Evolutionary conservation across 164 flowering plant species (phyloP).

Genomic region (Paratinospora sagittata): DNA sequence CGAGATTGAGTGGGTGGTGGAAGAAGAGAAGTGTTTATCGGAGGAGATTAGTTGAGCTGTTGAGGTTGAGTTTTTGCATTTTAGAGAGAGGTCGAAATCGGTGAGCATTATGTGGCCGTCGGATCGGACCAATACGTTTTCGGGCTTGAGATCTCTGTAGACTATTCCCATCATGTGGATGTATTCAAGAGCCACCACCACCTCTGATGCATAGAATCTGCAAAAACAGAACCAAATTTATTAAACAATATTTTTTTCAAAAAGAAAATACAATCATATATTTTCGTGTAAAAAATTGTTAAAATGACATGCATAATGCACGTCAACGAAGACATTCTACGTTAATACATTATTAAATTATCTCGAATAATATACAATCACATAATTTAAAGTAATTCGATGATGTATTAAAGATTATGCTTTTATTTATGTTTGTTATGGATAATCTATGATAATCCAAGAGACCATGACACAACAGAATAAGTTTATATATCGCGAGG

Average conservation of each 20-base stretch:
- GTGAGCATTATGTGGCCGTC: slow-evolving; percentile 95
- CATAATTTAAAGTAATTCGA: no score
- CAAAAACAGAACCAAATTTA: background rate
- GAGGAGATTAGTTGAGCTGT: slow-evolving; percentile 46
- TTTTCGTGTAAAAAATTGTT: no score
- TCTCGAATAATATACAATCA: no score
- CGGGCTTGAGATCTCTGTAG: slow-evolving; percentile 90
- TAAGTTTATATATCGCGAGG: no score
- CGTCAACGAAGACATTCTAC: no score
- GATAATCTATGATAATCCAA: no score
- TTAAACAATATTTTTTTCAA: background rate
- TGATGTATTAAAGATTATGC: no score
- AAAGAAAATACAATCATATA: background rate
- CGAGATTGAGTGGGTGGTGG: slow-evolving; percentile 6
- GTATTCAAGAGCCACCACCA: slow-evolving; percentile 72
- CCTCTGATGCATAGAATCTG: slow-evolving; percentile 82
- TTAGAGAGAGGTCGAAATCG: slow-evolving; percentile 85
- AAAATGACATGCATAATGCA: no score
- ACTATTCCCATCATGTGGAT: slow-evolving; percentile 85
- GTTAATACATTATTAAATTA: no score
- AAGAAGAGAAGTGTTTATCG: slow-evolving; percentile 16
- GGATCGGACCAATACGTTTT: slow-evolving; percentile 65
- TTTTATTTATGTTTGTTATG: no score
- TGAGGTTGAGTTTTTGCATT: slow-evolving; percentile 40
- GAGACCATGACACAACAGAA: no score